Evolutionary conservation across 345 rosid genomes (phyloP).

Genomic region (Atalantia buxifolia): DNA sequence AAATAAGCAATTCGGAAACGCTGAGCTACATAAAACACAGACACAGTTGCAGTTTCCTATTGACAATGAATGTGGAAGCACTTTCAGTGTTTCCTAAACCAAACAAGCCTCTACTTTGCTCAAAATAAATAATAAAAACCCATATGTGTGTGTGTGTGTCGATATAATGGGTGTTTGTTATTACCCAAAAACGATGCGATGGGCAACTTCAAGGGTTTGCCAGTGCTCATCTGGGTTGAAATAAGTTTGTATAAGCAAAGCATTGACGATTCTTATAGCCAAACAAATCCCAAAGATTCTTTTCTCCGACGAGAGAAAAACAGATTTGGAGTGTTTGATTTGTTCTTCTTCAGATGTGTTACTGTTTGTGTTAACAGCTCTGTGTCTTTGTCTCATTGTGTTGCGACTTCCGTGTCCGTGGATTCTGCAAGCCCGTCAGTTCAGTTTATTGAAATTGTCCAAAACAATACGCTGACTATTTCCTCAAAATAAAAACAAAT

Average conservation of each 20-base stretch:
- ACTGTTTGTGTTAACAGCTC: not conserved
- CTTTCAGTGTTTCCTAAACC: not conserved
- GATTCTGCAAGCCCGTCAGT: not conserved
- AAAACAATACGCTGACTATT: no score
- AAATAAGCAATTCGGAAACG: not conserved
- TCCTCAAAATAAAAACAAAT: no score
- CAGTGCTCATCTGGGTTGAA: constrained; percentile 96
- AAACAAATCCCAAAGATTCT: constrained; percentile 51
- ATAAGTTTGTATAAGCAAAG: constrained; percentile 73
- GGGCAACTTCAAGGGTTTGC: constrained; percentile 92
- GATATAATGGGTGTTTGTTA: not conserved
- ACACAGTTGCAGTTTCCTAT: not conserved
- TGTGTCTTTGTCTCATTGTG: constrained; percentile 33
- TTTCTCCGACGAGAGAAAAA: constrained; percentile 22
- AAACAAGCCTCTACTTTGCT: not conserved
- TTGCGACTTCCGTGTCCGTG: not conserved
- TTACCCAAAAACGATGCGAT: constrained; percentile 76
- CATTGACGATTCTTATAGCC: constrained; percentile 51
- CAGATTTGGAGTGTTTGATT: constrained; percentile 5
- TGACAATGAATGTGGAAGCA: not conserved
- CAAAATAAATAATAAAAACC: not conserved
- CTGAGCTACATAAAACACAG: not conserved
- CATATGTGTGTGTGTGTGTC: no score
- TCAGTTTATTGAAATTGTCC: not conserved
- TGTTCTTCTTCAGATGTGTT: not conserved